phyloP scores from a whole-genome alignment of 306 rosid species.

The Cicer cuneatum region DNA sequence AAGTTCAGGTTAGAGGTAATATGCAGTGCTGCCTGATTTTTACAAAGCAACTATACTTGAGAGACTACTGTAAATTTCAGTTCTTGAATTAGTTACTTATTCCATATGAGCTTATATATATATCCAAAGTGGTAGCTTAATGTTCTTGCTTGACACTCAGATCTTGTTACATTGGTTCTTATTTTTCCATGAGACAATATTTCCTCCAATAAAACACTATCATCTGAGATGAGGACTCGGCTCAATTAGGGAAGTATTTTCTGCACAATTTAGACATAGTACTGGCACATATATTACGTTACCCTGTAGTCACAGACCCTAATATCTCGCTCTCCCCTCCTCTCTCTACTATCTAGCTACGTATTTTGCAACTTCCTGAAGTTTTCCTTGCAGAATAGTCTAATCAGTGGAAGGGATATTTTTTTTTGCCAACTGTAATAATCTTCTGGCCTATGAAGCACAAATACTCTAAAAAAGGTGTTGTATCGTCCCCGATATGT shows the following conservation, averaged over 20 bases:
- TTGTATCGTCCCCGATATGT: no score
- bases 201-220: no score
- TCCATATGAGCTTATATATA: neutral
- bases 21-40: neutral
- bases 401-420: neutral
- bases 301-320: neutral
- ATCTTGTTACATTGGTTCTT: neutral
- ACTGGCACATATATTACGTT: neutral
- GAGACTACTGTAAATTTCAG: constrained; percentile 5
- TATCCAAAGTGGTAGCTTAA: neutral
- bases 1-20: neutral
- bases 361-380: neutral
- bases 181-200: constrained; percentile 2
- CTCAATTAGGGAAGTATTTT: neutral
- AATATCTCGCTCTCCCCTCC: neutral
- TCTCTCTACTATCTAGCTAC: neutral
- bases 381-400: neutral
- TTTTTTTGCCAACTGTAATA: neutral
- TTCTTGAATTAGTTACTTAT: neutral
- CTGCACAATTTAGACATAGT: neutral
- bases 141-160: neutral
- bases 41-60: neutral
- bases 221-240: neutral
- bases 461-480: no score
- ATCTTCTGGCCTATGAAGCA: neutral